These are phyloP conservation scores for Plantago elongata DNA, from an alignment of 257 asterid species.

Conservation along the genomic window DNA sequence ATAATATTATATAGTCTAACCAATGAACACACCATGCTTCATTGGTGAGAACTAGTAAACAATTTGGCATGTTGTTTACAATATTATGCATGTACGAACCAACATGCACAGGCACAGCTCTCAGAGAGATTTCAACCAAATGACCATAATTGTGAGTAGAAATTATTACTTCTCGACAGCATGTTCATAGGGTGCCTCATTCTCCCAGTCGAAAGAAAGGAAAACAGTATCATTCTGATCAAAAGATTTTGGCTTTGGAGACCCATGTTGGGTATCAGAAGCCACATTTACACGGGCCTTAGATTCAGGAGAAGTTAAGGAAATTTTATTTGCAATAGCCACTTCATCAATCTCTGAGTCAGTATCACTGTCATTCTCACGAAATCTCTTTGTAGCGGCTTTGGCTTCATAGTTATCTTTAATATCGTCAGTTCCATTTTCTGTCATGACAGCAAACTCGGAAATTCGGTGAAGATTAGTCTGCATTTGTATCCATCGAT, in stretches of 20 bases:
- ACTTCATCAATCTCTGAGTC: constrained; percentile 87
- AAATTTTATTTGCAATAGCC: constrained; percentile 41
- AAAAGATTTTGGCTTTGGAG: constrained; percentile 49
- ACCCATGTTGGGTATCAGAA: constrained; percentile 59
- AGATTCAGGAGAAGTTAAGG: constrained; percentile 42
- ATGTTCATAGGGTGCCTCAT: constrained; percentile 86
- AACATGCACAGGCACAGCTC: too few species aligned
- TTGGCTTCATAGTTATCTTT: constrained; percentile 46
- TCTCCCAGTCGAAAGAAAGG: constrained; percentile 94
- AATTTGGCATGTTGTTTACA: too few species aligned
- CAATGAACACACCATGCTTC: too few species aligned
- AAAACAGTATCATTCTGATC: constrained; percentile 55
- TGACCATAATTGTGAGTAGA: constrained; percentile 10
- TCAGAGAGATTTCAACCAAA: background rate
- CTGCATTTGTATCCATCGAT: constrained; percentile 98
- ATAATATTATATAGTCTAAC: too few species aligned
- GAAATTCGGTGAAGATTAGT: constrained; percentile 93
- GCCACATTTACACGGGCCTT: constrained; percentile 42
- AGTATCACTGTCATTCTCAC: constrained; percentile 80
- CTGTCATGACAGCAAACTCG: constrained; percentile 82
- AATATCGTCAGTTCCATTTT: constrained; percentile 42
- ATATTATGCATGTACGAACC: too few species aligned
- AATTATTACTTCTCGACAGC: constrained; percentile 74
- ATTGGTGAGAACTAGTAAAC: too few species aligned
- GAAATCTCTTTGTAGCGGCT: constrained; percentile 65